These are phyloP conservation scores for Blakeslea trispora DNA, from an alignment of 371 early-diverging fungal species.

Conservation along the genomic window DNA sequence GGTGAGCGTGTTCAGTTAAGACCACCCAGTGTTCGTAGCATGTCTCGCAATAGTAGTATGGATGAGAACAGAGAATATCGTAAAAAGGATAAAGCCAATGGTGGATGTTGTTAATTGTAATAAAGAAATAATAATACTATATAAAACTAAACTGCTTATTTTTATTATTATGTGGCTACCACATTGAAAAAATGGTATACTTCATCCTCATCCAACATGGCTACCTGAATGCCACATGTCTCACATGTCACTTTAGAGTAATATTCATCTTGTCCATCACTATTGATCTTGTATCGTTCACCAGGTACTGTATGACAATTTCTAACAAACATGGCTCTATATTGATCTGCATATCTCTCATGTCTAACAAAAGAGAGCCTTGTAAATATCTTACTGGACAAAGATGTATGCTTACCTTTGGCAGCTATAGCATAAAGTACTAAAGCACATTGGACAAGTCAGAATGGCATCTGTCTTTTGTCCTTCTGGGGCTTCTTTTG, in stretches of 20 bases:
- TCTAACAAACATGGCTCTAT: slow-evolving; percentile 74
- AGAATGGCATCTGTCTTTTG: slow-evolving; percentile 65
- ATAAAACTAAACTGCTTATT: too few species aligned
- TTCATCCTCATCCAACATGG: slow-evolving; percentile 68
- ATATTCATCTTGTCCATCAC: slow-evolving; percentile 31
- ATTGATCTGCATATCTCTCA: slow-evolving; percentile 62
- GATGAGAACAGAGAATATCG: slow-evolving; percentile 24
- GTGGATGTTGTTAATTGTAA: slow-evolving; percentile 26
- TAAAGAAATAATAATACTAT: too few species aligned
- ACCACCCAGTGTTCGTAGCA: slow-evolving; percentile 48
- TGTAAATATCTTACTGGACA: not conserved
- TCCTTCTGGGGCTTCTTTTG: slow-evolving; percentile 13
- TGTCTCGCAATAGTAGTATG: slow-evolving; percentile 23
- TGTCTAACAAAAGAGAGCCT: slow-evolving; percentile 42
- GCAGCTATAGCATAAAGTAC: slow-evolving; percentile 65
- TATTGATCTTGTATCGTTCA: slow-evolving; percentile 35
- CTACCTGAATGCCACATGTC: slow-evolving; percentile 66
- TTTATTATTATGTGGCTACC: slow-evolving; percentile 43
- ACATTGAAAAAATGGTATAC: slow-evolving; percentile 74
- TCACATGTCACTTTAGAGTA: slow-evolving; percentile 65
- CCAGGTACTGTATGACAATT: slow-evolving; percentile 53
- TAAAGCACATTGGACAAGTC: slow-evolving; percentile 69
- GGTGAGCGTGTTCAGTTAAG: slow-evolving; percentile 52
- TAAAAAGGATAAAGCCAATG: slow-evolving; percentile 25
- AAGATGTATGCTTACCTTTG: too few species aligned